phyloP scores from a whole-genome alignment of 176 grass and related monocot genomes.

The Dactylis glomerata region DNA sequence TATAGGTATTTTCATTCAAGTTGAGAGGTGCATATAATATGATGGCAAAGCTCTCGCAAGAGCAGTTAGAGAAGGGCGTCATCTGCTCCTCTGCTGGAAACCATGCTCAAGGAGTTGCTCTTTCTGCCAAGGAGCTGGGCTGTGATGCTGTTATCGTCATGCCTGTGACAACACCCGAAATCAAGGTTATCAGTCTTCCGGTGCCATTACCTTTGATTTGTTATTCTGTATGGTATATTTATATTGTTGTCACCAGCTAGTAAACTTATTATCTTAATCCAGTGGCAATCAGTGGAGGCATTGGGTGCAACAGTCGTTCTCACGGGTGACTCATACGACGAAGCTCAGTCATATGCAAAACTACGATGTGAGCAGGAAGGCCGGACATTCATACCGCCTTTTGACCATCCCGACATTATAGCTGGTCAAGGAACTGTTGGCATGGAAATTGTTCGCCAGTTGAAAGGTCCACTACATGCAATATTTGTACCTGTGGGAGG shows the following conservation, averaged over 20 bases:
- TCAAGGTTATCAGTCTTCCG: slow-evolving; percentile 57
- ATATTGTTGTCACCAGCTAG: not conserved
- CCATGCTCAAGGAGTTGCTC: slow-evolving; percentile 98
- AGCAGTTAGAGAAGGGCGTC: slow-evolving; percentile 83
- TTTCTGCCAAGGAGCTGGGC: slow-evolving; percentile 71
- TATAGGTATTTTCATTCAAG: slow-evolving; percentile 97
- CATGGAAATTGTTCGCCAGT: slow-evolving; percentile 94
- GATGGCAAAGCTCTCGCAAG: slow-evolving; percentile 83
- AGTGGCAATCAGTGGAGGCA: slow-evolving; percentile 91
- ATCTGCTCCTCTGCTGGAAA: slow-evolving; percentile 99
- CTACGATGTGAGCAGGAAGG: slow-evolving; percentile 71
- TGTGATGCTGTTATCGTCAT: slow-evolving; percentile 98
- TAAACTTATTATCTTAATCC: slow-evolving; percentile 27
- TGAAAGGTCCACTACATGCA: slow-evolving; percentile 77
- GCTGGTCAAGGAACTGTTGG: slow-evolving; percentile 89
- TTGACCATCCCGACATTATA: slow-evolving; percentile 94
- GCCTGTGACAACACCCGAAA: slow-evolving; percentile 98
- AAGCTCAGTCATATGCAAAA: slow-evolving; percentile 92
- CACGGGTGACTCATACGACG: slow-evolving; percentile 88
- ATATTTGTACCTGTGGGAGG: slow-evolving; percentile 99
- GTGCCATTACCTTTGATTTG: not conserved
- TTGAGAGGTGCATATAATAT: slow-evolving; percentile 98
- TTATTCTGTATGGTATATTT: not conserved
- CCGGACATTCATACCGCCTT: slow-evolving; percentile 94
- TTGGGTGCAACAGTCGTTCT: slow-evolving; percentile 91